phyloP scores from a whole-genome alignment of 169 alveolate genomes.

The Theileria annulata region DNA sequence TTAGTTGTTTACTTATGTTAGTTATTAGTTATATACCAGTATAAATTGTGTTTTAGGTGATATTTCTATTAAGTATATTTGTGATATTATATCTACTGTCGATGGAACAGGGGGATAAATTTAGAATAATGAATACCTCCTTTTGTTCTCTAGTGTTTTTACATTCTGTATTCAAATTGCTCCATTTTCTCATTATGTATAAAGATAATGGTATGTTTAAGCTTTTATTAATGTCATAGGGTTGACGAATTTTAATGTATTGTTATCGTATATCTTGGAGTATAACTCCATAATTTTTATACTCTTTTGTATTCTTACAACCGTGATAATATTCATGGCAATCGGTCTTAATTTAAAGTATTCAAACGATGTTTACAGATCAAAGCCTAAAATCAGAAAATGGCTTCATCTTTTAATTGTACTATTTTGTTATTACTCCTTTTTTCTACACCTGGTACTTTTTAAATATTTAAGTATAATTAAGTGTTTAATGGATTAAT shows the following conservation, averaged over 20 bases:
- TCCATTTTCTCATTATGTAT: background rate
- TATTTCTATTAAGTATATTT: background rate
- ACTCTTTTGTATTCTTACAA: background rate
- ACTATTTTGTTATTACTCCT: conserved; percentile 13
- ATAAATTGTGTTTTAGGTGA: background rate
- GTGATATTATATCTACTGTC: background rate
- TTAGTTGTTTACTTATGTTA: background rate
- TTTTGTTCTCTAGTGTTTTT: background rate
- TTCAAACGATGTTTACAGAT: background rate
- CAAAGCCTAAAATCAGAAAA: conserved; percentile 15
- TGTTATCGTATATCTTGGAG: background rate
- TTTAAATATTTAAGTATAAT: background rate
- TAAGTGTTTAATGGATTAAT: background rate
- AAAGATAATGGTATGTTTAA: background rate
- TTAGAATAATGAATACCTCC: background rate
- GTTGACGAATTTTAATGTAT: background rate
- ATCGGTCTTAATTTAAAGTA: conserved; percentile 5
- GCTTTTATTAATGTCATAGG: background rate
- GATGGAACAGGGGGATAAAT: conserved; percentile 2
- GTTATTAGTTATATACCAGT: background rate
- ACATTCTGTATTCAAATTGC: conserved; percentile 3
- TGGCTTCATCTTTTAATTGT: conserved; percentile 37
- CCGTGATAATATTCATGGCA: conserved; percentile 2
- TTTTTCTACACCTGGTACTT: conserved; percentile 35
- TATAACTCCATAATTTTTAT: background rate